A percentile compares a stretch with the other conserved stretches of the same genome.
Evolutionary conservation across 129 eudicot species (phyloP).

Genomic region (Silybum marianum): DNA sequence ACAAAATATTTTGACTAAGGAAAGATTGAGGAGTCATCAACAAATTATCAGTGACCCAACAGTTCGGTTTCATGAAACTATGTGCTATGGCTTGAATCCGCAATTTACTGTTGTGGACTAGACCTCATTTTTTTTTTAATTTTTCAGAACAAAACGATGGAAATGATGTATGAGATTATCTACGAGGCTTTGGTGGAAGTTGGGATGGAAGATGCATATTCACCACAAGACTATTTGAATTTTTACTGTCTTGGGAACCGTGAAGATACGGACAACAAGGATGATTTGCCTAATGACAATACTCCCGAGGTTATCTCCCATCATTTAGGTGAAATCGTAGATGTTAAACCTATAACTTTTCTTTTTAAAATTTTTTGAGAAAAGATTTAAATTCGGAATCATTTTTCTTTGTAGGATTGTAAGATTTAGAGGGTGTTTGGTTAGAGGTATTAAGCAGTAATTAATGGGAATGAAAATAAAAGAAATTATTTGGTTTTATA

Average conservation of each 20-base stretch:
- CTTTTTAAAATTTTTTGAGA: not conserved
- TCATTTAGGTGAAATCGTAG: not conserved
- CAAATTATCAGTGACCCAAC: too few species aligned
- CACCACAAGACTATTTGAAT: constrained; percentile 87
- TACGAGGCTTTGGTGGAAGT: constrained; percentile 80
- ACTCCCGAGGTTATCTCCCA: constrained; percentile 68
- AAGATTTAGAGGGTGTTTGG: too few species aligned
- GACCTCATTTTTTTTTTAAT: not conserved
- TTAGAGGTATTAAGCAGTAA: too few species aligned
- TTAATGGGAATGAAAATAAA: too few species aligned
- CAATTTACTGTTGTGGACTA: not conserved
- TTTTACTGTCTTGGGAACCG: constrained; percentile 93
- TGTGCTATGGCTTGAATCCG: not conserved
- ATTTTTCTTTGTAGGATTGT: too few species aligned
- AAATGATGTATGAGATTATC: constrained; percentile 97
- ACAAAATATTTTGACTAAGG: too few species aligned
- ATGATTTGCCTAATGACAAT: constrained; percentile 32
- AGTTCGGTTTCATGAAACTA: not conserved
- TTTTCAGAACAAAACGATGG: constrained; percentile 88
- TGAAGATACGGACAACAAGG: constrained; percentile 48
- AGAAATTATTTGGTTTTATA: too few species aligned
- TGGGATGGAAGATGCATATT: constrained; percentile 73
- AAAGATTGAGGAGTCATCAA: too few species aligned
- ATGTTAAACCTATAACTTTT: constrained; percentile 17
- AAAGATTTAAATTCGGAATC: not conserved